Percentiles rank a stretch among this genome's conserved stretches.
Evolutionary conservation across 306 rosid genomes (phyloP).

Genomic region (Begonia loranthoides): DNA sequence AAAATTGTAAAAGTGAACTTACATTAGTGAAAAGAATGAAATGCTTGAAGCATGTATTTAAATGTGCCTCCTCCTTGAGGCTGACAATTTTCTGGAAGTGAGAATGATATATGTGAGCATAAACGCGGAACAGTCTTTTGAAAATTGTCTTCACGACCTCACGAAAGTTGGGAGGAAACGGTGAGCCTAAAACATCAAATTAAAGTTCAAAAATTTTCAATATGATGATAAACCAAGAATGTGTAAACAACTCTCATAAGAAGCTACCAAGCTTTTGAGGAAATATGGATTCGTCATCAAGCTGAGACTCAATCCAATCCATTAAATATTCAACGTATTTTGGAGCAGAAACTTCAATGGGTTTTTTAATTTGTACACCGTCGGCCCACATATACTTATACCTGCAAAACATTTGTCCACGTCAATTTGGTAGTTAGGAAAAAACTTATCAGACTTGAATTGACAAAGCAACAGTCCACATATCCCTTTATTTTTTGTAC

Average conservation of each 20-base stretch:
- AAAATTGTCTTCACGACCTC: slow-evolving; percentile 98
- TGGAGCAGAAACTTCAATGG: slow-evolving; percentile 98
- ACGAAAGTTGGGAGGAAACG: slow-evolving; percentile 85
- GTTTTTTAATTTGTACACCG: slow-evolving; percentile 93
- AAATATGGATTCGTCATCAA: slow-evolving; percentile 96
- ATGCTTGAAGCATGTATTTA: slow-evolving; percentile 99
- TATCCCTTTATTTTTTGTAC: no score
- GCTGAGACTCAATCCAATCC: slow-evolving; percentile 99
- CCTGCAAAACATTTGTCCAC: slow-evolving; percentile 22
- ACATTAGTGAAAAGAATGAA: slow-evolving; percentile 94
- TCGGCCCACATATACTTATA: slow-evolving; percentile 99
- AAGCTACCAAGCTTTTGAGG: slow-evolving; percentile 89
- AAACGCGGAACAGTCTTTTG: slow-evolving; percentile 89
- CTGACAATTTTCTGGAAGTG: slow-evolving; percentile 99
- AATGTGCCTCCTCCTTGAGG: slow-evolving; percentile 99
- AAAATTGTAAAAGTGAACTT: slow-evolving; percentile 22
- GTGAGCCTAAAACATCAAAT: slow-evolving; percentile 46
- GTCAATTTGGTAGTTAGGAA: no score
- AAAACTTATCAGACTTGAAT: no score
- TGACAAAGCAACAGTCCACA: no score
- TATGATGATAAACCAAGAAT: no score
- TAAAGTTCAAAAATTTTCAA: no score
- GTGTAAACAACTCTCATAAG: no score
- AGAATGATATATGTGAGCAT: slow-evolving; percentile 97
- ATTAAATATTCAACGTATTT: slow-evolving; percentile 95